Percentiles rank a stretch among this genome's conserved stretches.
Conservation (phyloP, 2,329 filamentous ascomycete genomes). For the Epichloe typhina region DNA sequence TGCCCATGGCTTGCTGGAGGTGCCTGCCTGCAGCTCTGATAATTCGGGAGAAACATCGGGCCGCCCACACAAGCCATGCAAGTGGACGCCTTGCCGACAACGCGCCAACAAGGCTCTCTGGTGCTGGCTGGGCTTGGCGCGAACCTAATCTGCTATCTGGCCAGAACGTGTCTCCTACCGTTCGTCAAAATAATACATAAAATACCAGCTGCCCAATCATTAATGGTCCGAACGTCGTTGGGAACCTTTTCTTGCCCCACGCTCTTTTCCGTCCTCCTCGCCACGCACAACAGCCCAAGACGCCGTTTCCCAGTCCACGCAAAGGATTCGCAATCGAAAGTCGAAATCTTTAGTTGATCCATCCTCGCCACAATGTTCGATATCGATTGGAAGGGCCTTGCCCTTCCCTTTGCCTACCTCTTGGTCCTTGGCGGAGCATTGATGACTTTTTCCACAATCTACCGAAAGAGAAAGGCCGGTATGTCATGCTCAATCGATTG, state of each 20-base stretch:
- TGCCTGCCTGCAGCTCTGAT: slow-evolving; percentile 5
- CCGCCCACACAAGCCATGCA: background rate
- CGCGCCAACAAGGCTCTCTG: background rate
- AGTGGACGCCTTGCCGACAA: background rate
- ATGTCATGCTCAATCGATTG: slow-evolving; percentile 17
- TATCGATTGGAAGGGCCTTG: slow-evolving; percentile 71
- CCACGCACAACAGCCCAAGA: background rate
- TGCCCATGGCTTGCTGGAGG: slow-evolving; percentile 2
- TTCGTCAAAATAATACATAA: background rate
- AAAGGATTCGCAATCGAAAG: background rate
- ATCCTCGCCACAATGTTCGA: slow-evolving; percentile 6
- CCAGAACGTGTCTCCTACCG: slow-evolving; percentile 3
- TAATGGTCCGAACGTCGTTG: background rate
- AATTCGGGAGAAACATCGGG: slow-evolving; percentile 7
- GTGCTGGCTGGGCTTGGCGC: background rate
- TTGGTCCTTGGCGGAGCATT: slow-evolving; percentile 77
- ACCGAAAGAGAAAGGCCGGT: slow-evolving; percentile 84
- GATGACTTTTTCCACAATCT: slow-evolving; percentile 82
- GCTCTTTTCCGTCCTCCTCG: background rate
- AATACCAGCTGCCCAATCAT: slow-evolving; percentile 1
- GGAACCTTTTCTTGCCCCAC: background rate
- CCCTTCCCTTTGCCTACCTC: slow-evolving; percentile 81
- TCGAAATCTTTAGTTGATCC: background rate
- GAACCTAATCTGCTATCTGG: slow-evolving; percentile 7
- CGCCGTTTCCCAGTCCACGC: too few relatives aligned